Evolutionary conservation across 192 early-diverging fungal genomes (phyloP), one percentile per base, ranked within the genome.

Genomic region (Backusella westeae): DNA sequence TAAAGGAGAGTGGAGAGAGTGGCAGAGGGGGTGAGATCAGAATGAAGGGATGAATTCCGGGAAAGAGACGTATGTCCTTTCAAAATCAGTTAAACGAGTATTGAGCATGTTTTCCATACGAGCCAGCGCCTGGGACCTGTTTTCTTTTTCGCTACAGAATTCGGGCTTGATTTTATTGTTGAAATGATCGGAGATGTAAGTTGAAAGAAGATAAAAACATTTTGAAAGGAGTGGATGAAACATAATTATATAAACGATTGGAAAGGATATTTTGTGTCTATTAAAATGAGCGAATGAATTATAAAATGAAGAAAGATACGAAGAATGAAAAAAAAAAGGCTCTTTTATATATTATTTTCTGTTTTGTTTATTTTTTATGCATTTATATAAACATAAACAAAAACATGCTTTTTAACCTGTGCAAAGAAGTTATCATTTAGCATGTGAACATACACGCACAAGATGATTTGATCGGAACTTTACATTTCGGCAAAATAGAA

Each of bases 61-160:
- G 10, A 72, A 72, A 26, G 70, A 72, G 12, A 52, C 34, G 14
- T 72, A 72, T 9, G 44, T 72, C 14, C 52, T 72, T 46, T 72
- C 70, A 29, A 72, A 72, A 34, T 23, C 6, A 9, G 70, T 72
- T 42, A 72, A 49, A 32, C 26, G 39, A 4, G 44, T 44, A 72
- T 72, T 72, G 46, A 44, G 38, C 32, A 32, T 72, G 10, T 72
- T 44, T 63, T 63, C 56, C 23, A 26, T 26, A 29, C 26, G 56
- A 29, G 46, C 44, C 41, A 72, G 29, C 6, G 6, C 44, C 17
- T 72, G 70, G 6, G 46, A 32, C 2, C 26, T 72, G 23, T 17
- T 19, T 56, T 56, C 53, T 56, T 56, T 29, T 63, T 26, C 23
- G 12, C 29, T 29, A 29, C 56, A 26, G 23, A 29, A 4, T 17